Evolutionary conservation across 495 filamentous ascomycete genomes (phyloP).

Genomic region (Trichoderma erinaceum): DNA sequence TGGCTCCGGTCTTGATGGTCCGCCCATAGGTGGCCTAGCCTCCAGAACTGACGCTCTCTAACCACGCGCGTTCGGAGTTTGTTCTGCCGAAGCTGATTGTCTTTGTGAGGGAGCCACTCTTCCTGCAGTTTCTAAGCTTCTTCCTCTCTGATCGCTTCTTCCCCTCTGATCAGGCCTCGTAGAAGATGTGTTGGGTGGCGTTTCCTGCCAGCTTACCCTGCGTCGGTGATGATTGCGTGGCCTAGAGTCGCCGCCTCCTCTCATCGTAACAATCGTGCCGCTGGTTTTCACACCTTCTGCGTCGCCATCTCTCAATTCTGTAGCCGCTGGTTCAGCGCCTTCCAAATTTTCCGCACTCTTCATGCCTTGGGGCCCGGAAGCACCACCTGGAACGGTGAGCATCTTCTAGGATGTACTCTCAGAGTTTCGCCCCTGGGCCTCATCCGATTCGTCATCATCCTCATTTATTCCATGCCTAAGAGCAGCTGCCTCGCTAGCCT

Average conservation of each 20-base stretch:
- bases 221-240: neutral
- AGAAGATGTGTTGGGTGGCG: neutral
- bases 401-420: conserved; percentile 11
- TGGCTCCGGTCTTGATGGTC: neutral
- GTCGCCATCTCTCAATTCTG: neutral
- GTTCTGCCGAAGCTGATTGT: neutral
- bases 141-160: too few species aligned
- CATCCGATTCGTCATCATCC: conserved; percentile 29
- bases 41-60: conserved; percentile 1
- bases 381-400: neutral
- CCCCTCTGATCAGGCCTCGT: neutral
- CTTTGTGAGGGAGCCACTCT: neutral
- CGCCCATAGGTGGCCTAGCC: neutral
- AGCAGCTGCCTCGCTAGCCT: conserved; percentile 47
- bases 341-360: neutral
- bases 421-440: conserved; percentile 17
- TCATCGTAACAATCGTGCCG: neutral
- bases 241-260: neutral
- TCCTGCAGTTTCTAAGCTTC: neutral
- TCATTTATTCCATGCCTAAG: conserved; percentile 27
- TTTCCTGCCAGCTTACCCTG: neutral
- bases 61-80: neutral
- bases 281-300: neutral
- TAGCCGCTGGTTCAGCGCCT: neutral
- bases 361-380: neutral